A percentile compares a stretch with the other conserved stretches of the same genome.
These are phyloP conservation scores for Pisolithus orientalis DNA, from an alignment of 768 basidiomycete species.

Conservation along the genomic window DNA sequence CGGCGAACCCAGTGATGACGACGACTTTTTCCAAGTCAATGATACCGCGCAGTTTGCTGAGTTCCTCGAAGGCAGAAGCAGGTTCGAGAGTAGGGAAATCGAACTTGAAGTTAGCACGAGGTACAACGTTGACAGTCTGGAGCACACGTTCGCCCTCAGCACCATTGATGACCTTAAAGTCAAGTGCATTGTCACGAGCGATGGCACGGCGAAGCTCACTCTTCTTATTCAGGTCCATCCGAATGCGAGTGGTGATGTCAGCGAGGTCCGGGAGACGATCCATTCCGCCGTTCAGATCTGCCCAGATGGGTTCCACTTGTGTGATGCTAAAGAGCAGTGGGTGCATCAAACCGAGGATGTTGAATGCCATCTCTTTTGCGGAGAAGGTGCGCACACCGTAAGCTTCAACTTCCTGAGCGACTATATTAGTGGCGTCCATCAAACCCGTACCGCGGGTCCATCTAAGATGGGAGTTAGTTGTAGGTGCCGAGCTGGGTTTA, in stretches of 20 bases:
- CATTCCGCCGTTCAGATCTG: constrained; percentile 97
- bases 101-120: constrained; percentile 97
- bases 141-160: constrained; percentile 88
- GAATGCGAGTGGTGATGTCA: constrained; percentile 85
- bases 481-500: constrained; percentile 4
- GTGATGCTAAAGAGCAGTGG: constrained; percentile 98
- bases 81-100: constrained; percentile 87
- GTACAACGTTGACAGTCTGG: constrained; percentile 87
- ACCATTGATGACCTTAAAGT: constrained; percentile 88
- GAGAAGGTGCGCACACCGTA: constrained; percentile 97
- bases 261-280: constrained; percentile 93
- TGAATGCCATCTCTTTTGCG: constrained; percentile 99
- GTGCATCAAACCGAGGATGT: constrained; percentile 98
- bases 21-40: constrained; percentile 95
- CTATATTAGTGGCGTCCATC: constrained; percentile 92
- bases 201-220: constrained; percentile 92
- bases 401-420: constrained; percentile 89
- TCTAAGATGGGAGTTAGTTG: constrained; percentile 32
- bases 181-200: constrained; percentile 89
- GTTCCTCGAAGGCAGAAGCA: constrained; percentile 59
- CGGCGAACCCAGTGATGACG: constrained; percentile 94
- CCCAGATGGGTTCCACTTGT: constrained; percentile 99
- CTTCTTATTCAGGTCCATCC: constrained; percentile 73
- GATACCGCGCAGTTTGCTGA: constrained; percentile 76
- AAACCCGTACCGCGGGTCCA: constrained; percentile 99